A percentile compares a stretch with the other conserved stretches of the same genome.
Evolutionary conservation across 345 rosid genomes (phyloP).

Genomic region (Microcos paniculata): DNA sequence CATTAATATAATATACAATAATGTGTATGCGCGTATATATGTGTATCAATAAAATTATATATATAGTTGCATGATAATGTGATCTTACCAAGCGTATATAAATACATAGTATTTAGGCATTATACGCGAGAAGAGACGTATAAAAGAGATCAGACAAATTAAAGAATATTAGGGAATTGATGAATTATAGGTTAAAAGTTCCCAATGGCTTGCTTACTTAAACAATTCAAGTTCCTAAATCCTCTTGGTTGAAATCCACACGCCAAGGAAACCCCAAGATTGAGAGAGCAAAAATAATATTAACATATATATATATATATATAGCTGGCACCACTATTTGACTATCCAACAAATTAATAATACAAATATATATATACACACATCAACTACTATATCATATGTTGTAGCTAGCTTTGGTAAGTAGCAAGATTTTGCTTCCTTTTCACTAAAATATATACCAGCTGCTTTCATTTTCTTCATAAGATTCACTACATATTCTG

Average conservation of each 20-base stretch:
- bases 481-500: background rate
- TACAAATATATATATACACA: background rate
- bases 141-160: background rate
- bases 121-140: too few species aligned
- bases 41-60: background rate
- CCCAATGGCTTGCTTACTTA: conserved; percentile 12
- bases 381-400: background rate
- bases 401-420: background rate
- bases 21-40: too few species aligned
- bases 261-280: conserved; percentile 61
- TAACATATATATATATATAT: too few species aligned
- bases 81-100: too few species aligned
- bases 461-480: background rate
- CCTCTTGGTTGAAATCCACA: conserved; percentile 45
- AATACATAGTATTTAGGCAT: too few species aligned
- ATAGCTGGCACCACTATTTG: conserved; percentile 47
- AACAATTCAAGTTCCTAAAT: conserved; percentile 5
- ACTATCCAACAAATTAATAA: conserved; percentile 32
- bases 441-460: background rate
- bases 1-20: too few species aligned
- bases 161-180: background rate
- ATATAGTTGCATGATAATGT: too few species aligned
- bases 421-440: background rate
- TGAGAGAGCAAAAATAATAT: background rate
- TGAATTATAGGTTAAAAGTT: background rate